These are phyloP conservation scores for Pichia cephalocereana DNA, from an alignment of 805 yeast genomes.

Conservation along the genomic window DNA sequence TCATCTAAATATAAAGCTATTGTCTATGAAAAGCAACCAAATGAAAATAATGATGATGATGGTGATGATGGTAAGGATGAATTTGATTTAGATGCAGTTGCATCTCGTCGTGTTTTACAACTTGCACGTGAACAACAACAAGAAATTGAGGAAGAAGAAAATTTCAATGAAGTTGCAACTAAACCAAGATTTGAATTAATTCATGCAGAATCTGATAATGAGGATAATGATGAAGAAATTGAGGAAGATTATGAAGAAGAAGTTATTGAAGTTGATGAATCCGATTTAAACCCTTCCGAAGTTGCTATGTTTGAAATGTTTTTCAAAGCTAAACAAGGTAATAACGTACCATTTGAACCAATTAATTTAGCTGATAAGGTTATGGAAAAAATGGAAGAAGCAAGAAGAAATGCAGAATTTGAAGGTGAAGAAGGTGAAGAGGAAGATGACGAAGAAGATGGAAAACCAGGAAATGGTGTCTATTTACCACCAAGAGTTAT, in stretches of 20 bases:
- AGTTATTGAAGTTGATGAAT: conserved; percentile 41
- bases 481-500: conserved; percentile 93
- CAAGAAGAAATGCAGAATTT: conserved; percentile 23
- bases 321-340: conserved; percentile 30
- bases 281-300: conserved; percentile 67
- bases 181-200: conserved; percentile 24
- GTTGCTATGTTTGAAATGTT: conserved; percentile 77
- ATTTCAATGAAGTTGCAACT: conserved; percentile 17
- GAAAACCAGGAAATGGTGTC: conserved; percentile 59
- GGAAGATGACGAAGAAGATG: conserved; percentile 17
- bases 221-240: conserved; percentile 11
- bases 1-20: conserved; percentile 13
- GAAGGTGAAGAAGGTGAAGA: conserved; percentile 15
- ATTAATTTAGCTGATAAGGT: conserved; percentile 86
- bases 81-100: conserved; percentile 65
- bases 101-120: conserved; percentile 78
- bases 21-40: conserved; percentile 6
- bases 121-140: conserved; percentile 91
- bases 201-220: conserved; percentile 29
- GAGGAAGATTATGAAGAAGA: conserved; percentile 31
- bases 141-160: conserved; percentile 69
- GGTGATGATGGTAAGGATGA: conserved; percentile 44
- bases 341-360: conserved; percentile 29
- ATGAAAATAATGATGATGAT: conserved; percentile 26
- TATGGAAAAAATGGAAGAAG: conserved; percentile 79